Base-by-base conservation (phyloP, 306 rosid genomes). In the Fragaria ananassa region DNA sequence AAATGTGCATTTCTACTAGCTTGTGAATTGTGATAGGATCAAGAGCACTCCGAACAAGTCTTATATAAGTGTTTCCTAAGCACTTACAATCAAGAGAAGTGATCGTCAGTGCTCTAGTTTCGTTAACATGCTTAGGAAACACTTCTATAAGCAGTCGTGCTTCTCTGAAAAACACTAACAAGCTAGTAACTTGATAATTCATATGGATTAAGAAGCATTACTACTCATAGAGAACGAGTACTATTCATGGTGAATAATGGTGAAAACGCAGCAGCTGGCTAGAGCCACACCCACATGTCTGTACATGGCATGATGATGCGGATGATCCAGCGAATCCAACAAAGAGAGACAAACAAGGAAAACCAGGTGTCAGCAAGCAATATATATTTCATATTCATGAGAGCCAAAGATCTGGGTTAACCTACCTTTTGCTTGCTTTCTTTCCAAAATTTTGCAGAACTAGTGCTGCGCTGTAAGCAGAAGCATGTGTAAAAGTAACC, bases 271-370 rank as follows among this genome's bases (percentile, higher is more conserved):
- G 47, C 54, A 21, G 58, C 68, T 23, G 2, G 64, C 7, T 37
- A 57, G 34, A 46, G 56, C 56, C 56, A 50, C 29, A 54, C 13
- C 58, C 70, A 79, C 78, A 56, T 73, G 82, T 61, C 56, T 29
- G 68, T 62, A 31, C 68, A 62, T 13, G 60, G 58, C 51, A 80
- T 68, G 83, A 74, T 80, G 76, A 68, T 68, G 79, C 74, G 44
- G 68, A 61, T 23, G 77, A 41, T 25, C 71, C 75, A 54, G 71
- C 69, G 78, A 83, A 80, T 76, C 87, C 79, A 83, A 83, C 84
- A 76, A 76, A 76, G 81, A 76, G 70, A 80, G 79, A 80, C 70
- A 73, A 80, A 72, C 81, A 72, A 72, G 79, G 79, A 49, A 73
- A 78, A 76, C 69, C 79, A 74, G 76, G 77, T 80, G 87, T 83